Conservation (phyloP, 495 filamentous ascomycete genomes). For the Penicillium simplicissimum region DNA sequence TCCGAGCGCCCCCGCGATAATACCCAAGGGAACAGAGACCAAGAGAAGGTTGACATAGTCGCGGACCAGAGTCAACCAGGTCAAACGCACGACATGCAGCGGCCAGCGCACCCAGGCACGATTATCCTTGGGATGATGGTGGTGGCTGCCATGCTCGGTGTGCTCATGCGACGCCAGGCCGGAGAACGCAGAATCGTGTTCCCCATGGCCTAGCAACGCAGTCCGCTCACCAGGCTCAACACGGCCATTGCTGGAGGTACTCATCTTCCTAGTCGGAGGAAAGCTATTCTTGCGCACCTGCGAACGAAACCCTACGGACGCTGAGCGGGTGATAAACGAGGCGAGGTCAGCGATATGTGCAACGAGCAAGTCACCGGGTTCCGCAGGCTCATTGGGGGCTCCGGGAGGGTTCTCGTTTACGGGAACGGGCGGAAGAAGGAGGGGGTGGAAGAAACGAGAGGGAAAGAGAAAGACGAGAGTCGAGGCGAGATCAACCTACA, state of each 20-base stretch:
- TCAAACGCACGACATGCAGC: constrained; percentile 47
- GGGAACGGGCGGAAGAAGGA: not conserved
- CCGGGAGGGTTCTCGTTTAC: not conserved
- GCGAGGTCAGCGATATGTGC: constrained; percentile 3
- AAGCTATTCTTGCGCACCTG: constrained; percentile 37
- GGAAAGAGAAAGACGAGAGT: not conserved
- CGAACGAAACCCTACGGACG: constrained; percentile 33
- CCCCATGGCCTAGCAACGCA: constrained; percentile 27
- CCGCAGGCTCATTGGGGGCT: not conserved
- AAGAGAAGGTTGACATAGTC: constrained; percentile 86
- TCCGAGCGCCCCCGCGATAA: constrained; percentile 68
- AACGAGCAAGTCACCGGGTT: not conserved
- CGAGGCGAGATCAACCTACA: constrained; percentile 19
- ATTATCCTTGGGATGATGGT: constrained; percentile 38
- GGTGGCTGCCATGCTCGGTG: constrained; percentile 13
- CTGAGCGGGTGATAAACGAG: constrained; percentile 14
- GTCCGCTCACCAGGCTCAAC: constrained; percentile 35
- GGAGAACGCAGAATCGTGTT: constrained; percentile 20
- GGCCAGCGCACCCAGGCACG: constrained; percentile 58
- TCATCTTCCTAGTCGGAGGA: constrained; percentile 37
- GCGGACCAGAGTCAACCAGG: constrained; percentile 56
- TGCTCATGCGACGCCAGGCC: constrained; percentile 20
- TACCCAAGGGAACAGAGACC: constrained; percentile 87
- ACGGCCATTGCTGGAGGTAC: constrained; percentile 31
- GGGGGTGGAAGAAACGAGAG: not conserved